Conservation (phyloP, 148 eudicot genomes). For the Rhododendron vialii region DNA sequence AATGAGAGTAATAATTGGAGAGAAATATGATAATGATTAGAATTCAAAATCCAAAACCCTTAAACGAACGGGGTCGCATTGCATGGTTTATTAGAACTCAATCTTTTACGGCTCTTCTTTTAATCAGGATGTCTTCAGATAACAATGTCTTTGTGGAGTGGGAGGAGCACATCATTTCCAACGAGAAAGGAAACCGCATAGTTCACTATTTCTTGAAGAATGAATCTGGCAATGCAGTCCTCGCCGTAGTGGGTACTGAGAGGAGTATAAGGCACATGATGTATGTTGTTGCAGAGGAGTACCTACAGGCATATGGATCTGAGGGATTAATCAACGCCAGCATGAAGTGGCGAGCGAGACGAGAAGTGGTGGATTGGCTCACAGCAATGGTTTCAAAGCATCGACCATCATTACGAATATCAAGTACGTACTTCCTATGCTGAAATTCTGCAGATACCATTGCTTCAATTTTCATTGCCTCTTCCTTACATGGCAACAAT, state of each 20-base stretch:
- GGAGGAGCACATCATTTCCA: conserved; percentile 40
- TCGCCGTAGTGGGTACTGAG: conserved; percentile 48
- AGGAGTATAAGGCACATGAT: conserved; percentile 45
- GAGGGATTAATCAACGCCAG: conserved; percentile 5
- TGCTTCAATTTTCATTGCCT: neutral
- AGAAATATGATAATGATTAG: too few species aligned
- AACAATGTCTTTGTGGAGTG: conserved; percentile 24
- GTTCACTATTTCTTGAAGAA: conserved; percentile 40
- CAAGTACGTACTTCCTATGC: conserved; percentile 20
- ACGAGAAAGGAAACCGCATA: conserved; percentile 32
- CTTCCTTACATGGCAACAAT: neutral
- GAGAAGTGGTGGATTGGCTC: conserved; percentile 47
- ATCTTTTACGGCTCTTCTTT: neutral
- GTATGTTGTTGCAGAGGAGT: conserved; percentile 39
- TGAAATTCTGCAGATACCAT: neutral
- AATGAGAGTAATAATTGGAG: too few species aligned
- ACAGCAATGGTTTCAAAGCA: conserved; percentile 13
- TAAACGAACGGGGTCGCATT: too few species aligned
- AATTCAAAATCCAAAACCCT: too few species aligned
- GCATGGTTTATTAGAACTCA: neutral
- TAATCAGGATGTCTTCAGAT: conserved; percentile 30
- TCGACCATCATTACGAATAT: conserved; percentile 5
- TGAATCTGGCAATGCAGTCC: conserved; percentile 23
- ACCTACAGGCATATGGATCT: conserved; percentile 24
- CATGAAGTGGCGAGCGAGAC: conserved; percentile 39